Conservation (phyloP, 2,329 filamentous ascomycete species). For the Trichophyton verrucosum region DNA sequence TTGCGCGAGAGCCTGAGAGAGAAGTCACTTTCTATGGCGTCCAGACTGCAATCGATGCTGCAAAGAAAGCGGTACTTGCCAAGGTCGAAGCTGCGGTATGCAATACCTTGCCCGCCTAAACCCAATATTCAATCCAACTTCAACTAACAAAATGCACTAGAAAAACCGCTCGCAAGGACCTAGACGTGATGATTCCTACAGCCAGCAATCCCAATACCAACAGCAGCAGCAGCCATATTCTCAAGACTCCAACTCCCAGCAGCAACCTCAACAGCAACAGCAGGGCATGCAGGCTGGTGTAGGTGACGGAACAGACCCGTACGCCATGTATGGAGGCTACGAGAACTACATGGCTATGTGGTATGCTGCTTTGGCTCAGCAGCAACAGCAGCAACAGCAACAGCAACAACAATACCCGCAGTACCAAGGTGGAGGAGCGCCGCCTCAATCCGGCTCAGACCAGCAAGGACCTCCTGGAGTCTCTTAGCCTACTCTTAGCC, state of each 20-base stretch:
- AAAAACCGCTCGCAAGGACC: conserved; percentile 25
- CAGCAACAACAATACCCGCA: conserved; percentile 21
- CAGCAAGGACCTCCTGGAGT: conserved; percentile 17
- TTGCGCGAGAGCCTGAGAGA: conserved; percentile 65
- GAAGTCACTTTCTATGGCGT: conserved; percentile 77
- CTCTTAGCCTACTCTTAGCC: conserved; percentile 14
- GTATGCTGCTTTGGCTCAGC: conserved; percentile 57
- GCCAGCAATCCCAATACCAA: conserved; percentile 37
- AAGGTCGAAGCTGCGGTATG: conserved; percentile 78
- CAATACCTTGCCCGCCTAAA: neutral
- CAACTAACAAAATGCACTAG: conserved; percentile 20
- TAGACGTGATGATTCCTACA: conserved; percentile 21
- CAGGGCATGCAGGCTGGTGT: conserved; percentile 37
- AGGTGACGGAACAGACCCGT: conserved; percentile 50
- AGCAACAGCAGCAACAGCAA: conserved; percentile 38
- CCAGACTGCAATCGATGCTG: conserved; percentile 62
- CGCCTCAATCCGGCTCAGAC: conserved; percentile 17
- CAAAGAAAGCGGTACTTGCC: conserved; percentile 76
- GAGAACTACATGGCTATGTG: conserved; percentile 67
- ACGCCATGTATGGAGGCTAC: conserved; percentile 73
- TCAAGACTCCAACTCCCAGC: conserved; percentile 24
- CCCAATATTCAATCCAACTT: neutral
- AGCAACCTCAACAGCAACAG: conserved; percentile 38
- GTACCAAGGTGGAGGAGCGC: conserved; percentile 20
- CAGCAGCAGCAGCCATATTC: conserved; percentile 20